Base-by-base conservation (phyloP, 2,329 filamentous ascomycete species). In the Davidsoniella eucalypti region DNA sequence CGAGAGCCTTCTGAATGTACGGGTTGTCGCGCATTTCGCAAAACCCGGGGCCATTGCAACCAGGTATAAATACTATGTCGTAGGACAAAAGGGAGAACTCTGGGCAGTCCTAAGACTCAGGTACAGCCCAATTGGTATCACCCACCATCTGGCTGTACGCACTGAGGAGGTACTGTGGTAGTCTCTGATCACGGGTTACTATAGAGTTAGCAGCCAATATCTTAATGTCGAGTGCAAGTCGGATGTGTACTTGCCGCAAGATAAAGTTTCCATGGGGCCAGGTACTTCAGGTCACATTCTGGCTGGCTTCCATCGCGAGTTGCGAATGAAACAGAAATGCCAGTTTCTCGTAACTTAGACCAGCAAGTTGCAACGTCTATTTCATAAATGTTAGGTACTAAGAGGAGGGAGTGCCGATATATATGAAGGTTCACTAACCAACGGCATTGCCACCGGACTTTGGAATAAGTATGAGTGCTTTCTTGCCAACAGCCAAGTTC, bases 321-420 rank as follows among this genome's bases (percentile, higher is more conserved):
- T n/a, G 42, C 51, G 42, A 53, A 53, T 26, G 42, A 49, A 33
- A 53, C 47, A 8, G 33, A 36, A 23, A 53, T 44, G 14, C 51
- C 51, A 25, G 26, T 49, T 18, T 50, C 47, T 16, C 44, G 42
- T 2, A 53, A 29, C 48, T 47, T 53, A 6, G 43, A 21, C 47
- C 47, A 53, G 10, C 50, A 21, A 12, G 43, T 44, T 5, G 47
- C 47, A 12, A 53, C 51, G 44, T 53, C 51, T 49, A 36, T 18
- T 29, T 17, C 3, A 6, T 16, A 14, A 5, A 29, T 18, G 37
- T 47, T 50, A 44, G 45, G 1, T 25, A 18, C 17, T 2, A 4
- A 26, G 9, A 12, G 16, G 18, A 33, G 14, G 17, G 16, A 33
- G 14, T 10, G 16, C 18, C 6, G 9, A 14, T 26, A 36, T 26